phyloP scores from a whole-genome alignment of 768 basidiomycete species.

The Leccinum pellstonianum region DNA sequence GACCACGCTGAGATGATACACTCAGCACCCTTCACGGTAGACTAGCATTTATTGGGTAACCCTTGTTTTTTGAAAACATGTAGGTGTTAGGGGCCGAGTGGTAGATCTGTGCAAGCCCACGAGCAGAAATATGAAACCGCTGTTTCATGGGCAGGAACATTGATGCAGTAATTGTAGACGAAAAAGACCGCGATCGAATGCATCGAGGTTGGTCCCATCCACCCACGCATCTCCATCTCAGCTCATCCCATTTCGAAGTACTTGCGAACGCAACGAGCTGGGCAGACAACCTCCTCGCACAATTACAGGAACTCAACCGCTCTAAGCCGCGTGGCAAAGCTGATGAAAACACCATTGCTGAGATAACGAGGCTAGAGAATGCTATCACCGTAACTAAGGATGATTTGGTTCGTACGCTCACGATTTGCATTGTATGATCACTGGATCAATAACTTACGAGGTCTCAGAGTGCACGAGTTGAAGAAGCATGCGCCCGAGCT shows the following conservation, averaged over 20 bases:
- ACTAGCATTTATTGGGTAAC: no score
- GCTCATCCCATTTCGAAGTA: slow-evolving; percentile 51
- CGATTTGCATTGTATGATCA: neutral
- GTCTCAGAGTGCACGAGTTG: slow-evolving; percentile 65
- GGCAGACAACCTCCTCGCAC: slow-evolving; percentile 76
- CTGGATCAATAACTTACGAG: slow-evolving; percentile 1
- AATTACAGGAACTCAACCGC: slow-evolving; percentile 81
- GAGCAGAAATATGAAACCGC: slow-evolving; percentile 88
- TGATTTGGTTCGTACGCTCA: slow-evolving; percentile 61
- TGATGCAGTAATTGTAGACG: slow-evolving; percentile 94
- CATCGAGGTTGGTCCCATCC: slow-evolving; percentile 66
- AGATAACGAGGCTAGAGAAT: slow-evolving; percentile 78
- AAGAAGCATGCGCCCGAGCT: slow-evolving; percentile 66
- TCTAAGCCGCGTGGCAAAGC: slow-evolving; percentile 80
- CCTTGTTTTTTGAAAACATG: neutral
- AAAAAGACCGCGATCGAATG: slow-evolving; percentile 97
- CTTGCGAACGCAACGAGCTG: slow-evolving; percentile 91
- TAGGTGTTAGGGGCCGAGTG: slow-evolving; percentile 90
- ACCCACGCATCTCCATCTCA: neutral
- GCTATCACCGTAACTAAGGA: slow-evolving; percentile 71
- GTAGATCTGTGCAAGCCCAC: slow-evolving; percentile 95
- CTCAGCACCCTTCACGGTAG: neutral
- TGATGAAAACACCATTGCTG: slow-evolving; percentile 75
- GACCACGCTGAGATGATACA: neutral
- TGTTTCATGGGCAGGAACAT: slow-evolving; percentile 92